Conservation (phyloP, 2,329 filamentous ascomycete genomes). For the Arthrobotrys conoides region DNA sequence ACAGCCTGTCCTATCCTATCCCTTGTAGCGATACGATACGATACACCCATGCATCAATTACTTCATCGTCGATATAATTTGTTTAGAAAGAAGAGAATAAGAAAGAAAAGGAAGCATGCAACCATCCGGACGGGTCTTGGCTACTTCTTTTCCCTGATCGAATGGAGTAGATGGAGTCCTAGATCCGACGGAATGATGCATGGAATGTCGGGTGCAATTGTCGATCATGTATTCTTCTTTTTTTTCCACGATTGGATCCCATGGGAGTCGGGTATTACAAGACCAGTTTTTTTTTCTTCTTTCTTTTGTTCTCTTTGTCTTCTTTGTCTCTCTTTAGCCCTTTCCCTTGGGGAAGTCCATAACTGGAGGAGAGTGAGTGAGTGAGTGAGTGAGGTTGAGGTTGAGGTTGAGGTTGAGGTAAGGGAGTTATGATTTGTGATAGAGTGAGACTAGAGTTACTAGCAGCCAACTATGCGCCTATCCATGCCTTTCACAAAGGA, state of each 20-base stretch:
- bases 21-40: not conserved
- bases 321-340: no score
- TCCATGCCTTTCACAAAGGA: conserved; percentile 41
- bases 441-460: conserved; percentile 19
- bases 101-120: conserved; percentile 17
- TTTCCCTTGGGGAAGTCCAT: no score
- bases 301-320: no score
- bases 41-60: conserved; percentile 4
- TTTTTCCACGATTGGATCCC: conserved; percentile 7
- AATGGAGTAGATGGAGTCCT: conserved; percentile 37
- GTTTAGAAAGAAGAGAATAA: not conserved
- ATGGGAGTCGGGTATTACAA: no score
- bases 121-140: conserved; percentile 53
- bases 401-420: not conserved
- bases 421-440: conserved; percentile 1
- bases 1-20: no score
- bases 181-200: conserved; percentile 57
- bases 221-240: conserved; percentile 17
- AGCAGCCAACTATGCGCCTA: conserved; percentile 37
- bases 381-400: not conserved
- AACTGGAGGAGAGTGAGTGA: no score
- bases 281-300: not conserved
- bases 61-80: conserved; percentile 19
- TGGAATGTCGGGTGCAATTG: conserved; percentile 57
- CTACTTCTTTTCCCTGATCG: conserved; percentile 16